Evolutionary conservation across 306 rosid species (phyloP).

Genomic region (Begonia fuchsioides): DNA sequence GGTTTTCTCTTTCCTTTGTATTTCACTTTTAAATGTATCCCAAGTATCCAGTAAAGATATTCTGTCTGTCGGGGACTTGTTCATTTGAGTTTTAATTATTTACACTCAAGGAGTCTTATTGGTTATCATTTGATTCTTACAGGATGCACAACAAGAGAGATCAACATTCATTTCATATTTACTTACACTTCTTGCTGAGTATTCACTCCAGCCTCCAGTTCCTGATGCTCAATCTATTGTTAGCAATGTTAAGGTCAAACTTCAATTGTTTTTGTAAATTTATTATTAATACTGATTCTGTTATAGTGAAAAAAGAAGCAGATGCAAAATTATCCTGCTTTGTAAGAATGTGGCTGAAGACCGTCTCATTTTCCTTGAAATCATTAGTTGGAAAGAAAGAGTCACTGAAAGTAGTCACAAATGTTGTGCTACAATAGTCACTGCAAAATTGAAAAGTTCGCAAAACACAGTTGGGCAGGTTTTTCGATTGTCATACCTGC

Average conservation of each 20-base stretch:
- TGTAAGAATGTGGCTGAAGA: too few species aligned
- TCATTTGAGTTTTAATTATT: conserved; percentile 1
- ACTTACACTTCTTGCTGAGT: conserved; percentile 87
- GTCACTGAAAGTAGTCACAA: too few species aligned
- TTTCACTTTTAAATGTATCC: not conserved
- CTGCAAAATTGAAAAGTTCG: too few species aligned
- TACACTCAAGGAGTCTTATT: not conserved
- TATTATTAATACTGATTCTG: too few species aligned
- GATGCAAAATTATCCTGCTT: too few species aligned
- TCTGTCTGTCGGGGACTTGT: not conserved
- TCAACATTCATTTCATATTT: conserved; percentile 71
- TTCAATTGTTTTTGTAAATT: conserved; percentile 2
- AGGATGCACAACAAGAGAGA: conserved; percentile 94
- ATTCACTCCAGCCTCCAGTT: conserved; percentile 80
- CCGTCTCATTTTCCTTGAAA: too few species aligned
- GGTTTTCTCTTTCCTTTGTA: conserved; percentile 1
- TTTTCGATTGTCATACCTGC: too few species aligned
- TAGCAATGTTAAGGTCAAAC: conserved; percentile 77
- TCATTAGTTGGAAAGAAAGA: too few species aligned
- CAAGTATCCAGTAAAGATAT: not conserved
- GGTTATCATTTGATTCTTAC: conserved; percentile 5
- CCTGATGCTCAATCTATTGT: conserved; percentile 84
- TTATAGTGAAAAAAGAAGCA: too few species aligned
- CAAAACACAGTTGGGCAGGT: too few species aligned
- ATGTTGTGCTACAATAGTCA: too few species aligned